A percentile compares a stretch with the other conserved stretches of the same genome.
phyloP scores from a whole-genome alignment of 2,329 filamentous ascomycete genomes.

The Hortaea sp. region DNA sequence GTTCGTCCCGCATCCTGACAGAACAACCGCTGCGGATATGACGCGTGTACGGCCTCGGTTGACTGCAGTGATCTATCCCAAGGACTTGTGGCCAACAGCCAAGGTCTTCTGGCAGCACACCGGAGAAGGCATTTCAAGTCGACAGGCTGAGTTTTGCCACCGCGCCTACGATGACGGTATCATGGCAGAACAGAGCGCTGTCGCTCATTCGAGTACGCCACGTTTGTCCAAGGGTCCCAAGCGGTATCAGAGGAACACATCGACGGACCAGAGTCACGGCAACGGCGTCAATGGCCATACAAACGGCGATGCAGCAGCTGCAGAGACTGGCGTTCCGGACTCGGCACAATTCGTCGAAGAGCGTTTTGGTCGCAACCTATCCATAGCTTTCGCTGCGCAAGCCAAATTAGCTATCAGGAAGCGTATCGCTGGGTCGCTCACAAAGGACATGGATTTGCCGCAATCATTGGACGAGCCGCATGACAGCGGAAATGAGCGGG shows the following conservation, averaged over 20 bases:
- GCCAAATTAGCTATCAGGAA: slow-evolving; percentile 78
- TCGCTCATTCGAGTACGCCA: slow-evolving; percentile 23
- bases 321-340: slow-evolving; percentile 46
- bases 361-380: slow-evolving; percentile 84
- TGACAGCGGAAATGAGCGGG: slow-evolving; percentile 27
- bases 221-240: slow-evolving; percentile 58
- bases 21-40: slow-evolving; percentile 29
- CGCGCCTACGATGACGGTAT: slow-evolving; percentile 61
- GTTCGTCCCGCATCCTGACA: slow-evolving; percentile 51
- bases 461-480: slow-evolving; percentile 41
- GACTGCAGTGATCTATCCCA: slow-evolving; percentile 56
- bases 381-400: slow-evolving; percentile 64
- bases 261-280: slow-evolving; percentile 31
- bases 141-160: slow-evolving; percentile 82
- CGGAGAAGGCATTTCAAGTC: slow-evolving; percentile 83
- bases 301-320: slow-evolving; percentile 11
- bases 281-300: slow-evolving; percentile 16
- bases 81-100: slow-evolving; percentile 58
- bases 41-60: slow-evolving; percentile 35
- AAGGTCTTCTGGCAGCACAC: slow-evolving; percentile 97
- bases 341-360: slow-evolving; percentile 80
- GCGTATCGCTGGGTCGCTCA: slow-evolving; percentile 79
- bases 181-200: slow-evolving; percentile 41
- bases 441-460: slow-evolving; percentile 57
- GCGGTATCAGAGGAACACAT: slow-evolving; percentile 61